phyloP scores from a whole-genome alignment of 192 early-diverging fungal species.

The Backusella parvicylindrica region DNA sequence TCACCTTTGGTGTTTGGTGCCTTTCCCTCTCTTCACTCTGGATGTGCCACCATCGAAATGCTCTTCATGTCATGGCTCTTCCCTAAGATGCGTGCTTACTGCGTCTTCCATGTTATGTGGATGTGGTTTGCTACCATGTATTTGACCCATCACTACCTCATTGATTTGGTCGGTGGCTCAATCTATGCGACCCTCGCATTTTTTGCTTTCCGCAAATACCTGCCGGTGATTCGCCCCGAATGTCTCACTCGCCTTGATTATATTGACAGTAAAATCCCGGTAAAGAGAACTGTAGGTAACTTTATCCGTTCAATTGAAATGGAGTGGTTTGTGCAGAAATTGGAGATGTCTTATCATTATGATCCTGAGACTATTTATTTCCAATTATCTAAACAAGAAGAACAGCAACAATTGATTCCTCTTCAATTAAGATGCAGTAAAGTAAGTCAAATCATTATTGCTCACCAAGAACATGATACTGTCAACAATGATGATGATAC shows the following conservation, averaged over 20 bases:
- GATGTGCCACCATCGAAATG: slow-evolving; percentile 60
- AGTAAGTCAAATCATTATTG: not conserved
- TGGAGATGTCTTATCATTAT: not conserved
- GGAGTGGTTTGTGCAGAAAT: not conserved
- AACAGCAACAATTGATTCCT: not conserved
- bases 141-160: slow-evolving; percentile 70
- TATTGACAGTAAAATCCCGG: slow-evolving; percentile 11
- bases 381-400: not conserved
- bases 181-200: slow-evolving; percentile 62
- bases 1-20: slow-evolving; percentile 77
- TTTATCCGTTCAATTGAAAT: slow-evolving; percentile 8
- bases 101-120: slow-evolving; percentile 59
- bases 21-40: slow-evolving; percentile 72
- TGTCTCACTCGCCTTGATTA: slow-evolving; percentile 33
- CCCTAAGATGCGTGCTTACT: slow-evolving; percentile 42
- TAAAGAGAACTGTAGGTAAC: slow-evolving; percentile 10
- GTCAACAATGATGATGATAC: not conserved
- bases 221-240: slow-evolving; percentile 37
- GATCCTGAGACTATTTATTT: not conserved
- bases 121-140: slow-evolving; percentile 84
- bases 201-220: slow-evolving; percentile 40
- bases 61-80: slow-evolving; percentile 53
- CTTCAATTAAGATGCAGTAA: not conserved
- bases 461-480: not conserved
- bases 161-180: slow-evolving; percentile 64